Base-by-base conservation (phyloP, 2,329 filamentous ascomycete genomes). In the Chrysoporthe puriensis region DNA sequence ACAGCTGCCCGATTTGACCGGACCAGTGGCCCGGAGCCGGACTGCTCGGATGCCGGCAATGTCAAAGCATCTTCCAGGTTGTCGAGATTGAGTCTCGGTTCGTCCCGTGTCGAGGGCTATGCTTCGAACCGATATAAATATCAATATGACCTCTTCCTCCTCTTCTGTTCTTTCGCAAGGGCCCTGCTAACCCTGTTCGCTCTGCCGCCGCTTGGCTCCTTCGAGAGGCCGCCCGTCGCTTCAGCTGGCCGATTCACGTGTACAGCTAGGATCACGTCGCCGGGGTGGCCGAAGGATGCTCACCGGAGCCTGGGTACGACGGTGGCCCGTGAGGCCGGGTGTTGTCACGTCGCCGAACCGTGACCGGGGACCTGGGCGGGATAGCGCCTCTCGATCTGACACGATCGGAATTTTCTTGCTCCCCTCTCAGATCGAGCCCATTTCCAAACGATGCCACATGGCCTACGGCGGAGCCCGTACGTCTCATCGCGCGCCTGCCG, bases 1-100 rank as follows among this genome's bases (percentile, higher is more conserved):
- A 54, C 26, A 54, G 21, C 50, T 54, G 50, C 50, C 50, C 21
- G 11, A 60, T 60, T 44, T 21, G n/a, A 26, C 9, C n/a, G 4
- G n/a, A 26, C 14, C 18, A n/a, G 8, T 40, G 6, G 40, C 54
- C 54, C 54, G 54, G 34, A 34, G 54, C 54, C 26, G 32, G 34
- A 6, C 54, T 57, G 32, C 34, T 57, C 54, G 54, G 54, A 26
- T 57, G 32, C 34, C 54, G 54, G 54, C 54, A 57, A 32, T 57
- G 54, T 57, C 54, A 57, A 57, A 36, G 13, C 32, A 40, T 9
- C 32, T 40, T 6, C 34, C 54, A 57, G 18, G 54, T 40, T 40
- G 32, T 57, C n/a, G 54, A n/a, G 34, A 32, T 11, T 40, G 54
- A 40, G 16, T n/a, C 16, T 57, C 54, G 54, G 54, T 6, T 57